Evolutionary conservation across 306 rosid species (phyloP).

Genomic region (Notholithocarpus densiflorus): DNA sequence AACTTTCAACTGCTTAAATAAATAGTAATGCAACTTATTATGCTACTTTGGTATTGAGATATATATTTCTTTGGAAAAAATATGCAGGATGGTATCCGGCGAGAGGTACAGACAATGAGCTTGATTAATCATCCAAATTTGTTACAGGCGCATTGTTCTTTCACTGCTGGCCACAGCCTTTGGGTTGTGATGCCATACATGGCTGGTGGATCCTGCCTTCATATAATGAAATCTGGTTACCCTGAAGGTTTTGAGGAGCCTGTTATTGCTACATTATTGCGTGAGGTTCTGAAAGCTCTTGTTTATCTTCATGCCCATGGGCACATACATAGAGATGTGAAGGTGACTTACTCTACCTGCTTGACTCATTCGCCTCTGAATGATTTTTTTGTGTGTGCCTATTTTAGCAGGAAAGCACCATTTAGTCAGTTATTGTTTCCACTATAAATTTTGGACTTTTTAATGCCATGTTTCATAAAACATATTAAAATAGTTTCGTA

Average conservation of each 20-base stretch:
- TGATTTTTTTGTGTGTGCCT: not conserved
- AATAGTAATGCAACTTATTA: not conserved
- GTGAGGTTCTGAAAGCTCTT: slow-evolving; percentile 92
- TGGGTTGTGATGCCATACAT: slow-evolving; percentile 99
- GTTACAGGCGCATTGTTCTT: slow-evolving; percentile 88
- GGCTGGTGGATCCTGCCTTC: slow-evolving; percentile 98
- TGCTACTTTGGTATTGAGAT: not conserved
- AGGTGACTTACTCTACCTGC: slow-evolving; percentile 46
- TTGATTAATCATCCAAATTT: slow-evolving; percentile 83
- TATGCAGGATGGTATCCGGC: slow-evolving; percentile 87
- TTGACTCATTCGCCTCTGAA: not conserved
- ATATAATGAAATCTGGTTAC: slow-evolving; percentile 77
- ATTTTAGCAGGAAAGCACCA: not conserved
- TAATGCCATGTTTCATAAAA: not conserved
- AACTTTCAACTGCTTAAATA: not conserved
- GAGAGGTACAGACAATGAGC: slow-evolving; percentile 88
- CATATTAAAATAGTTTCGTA: not conserved
- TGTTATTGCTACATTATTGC: slow-evolving; percentile 82
- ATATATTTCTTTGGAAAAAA: slow-evolving; percentile 18
- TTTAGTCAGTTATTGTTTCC: not conserved
- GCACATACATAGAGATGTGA: slow-evolving; percentile 94
- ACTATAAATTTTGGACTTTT: slow-evolving; percentile 1
- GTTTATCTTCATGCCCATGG: slow-evolving; percentile 94
- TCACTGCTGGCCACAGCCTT: slow-evolving; percentile 82
- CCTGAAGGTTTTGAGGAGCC: slow-evolving; percentile 94